Evolutionary conservation across 495 filamentous ascomycete species (phyloP), one percentile per base, ranked within the genome.

Genomic region (Echria macrotheca): DNA sequence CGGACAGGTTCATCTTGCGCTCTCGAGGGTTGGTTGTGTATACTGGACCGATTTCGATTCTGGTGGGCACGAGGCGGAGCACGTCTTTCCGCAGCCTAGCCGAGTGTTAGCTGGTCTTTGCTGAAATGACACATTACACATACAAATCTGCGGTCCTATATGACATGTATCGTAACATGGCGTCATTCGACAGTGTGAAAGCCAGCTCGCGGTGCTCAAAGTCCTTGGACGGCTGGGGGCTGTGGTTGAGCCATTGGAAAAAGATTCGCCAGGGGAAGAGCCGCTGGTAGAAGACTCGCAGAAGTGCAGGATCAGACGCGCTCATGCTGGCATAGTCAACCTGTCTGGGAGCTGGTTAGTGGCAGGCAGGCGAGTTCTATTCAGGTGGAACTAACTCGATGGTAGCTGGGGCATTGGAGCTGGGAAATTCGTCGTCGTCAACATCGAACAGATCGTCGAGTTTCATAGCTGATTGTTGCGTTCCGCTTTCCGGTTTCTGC

Each of bases 161-260:
- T 40, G 91, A 84, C 62, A 94, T 89, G 68, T 96, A 99, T 61
- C 93, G 86, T 3, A 95, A 73, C 63, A 95, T 95, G 18, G 87
- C 85, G 52, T 95, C 90, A 57, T 87, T 90, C 53, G 85, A 85
- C 14, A 97, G 70, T 2, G 89, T 95, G 56, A 99, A 88, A 14
- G 90, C 88, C 60, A 99, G 96, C 63, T 99, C 93, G 44, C 93
- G 86, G 60, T 96, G 88, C 11, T 76, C 80, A 64, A 97, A 97
- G 61, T 97, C 91, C 50, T 81, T 82, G 2, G 84, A 83, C 0
- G 94, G 93, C 5, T 81, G 76, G 22, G 90, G 82, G 37, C 86
- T 87, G 65, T 99, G 93, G 61, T 97, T 97, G 14, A 99, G 79
- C 93, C 93, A 99, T 66, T 96, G 91, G 69, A 96, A 97, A 19